Evolutionary conservation across 257 asterid genomes (phyloP).

Genomic region (Coffea eugenioides): DNA sequence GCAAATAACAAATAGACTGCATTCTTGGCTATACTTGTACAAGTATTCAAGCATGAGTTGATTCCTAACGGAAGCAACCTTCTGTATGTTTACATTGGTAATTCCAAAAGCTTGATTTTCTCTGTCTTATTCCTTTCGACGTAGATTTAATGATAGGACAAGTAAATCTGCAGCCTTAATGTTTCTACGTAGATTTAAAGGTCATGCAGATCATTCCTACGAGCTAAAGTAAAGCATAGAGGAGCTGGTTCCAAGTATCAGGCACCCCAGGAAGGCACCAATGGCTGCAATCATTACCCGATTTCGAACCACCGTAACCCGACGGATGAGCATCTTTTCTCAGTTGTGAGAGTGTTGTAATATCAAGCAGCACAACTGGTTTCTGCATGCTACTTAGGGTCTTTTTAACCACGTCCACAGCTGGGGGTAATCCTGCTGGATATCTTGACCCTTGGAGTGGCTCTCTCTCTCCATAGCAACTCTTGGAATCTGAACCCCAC

Average conservation of each 20-base stretch:
- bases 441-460: constrained; percentile 29
- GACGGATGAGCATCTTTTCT: constrained; percentile 69
- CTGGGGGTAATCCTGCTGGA: constrained; percentile 34
- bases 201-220: background rate
- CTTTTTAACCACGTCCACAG: constrained; percentile 22
- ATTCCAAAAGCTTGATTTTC: background rate
- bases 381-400: constrained; percentile 34
- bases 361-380: constrained; percentile 47
- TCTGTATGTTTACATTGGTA: background rate
- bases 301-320: constrained; percentile 19
- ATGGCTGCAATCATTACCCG: constrained; percentile 55
- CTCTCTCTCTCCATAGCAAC: constrained; percentile 28
- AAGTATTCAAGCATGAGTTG: background rate
- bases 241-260: constrained; percentile 64
- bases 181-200: background rate
- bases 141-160: background rate
- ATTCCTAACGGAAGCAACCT: background rate
- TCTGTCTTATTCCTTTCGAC: background rate
- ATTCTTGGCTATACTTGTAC: background rate
- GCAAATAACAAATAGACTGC: background rate
- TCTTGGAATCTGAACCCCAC: constrained; percentile 23
- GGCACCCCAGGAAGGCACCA: constrained; percentile 75
- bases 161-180: background rate
- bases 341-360: constrained; percentile 48
- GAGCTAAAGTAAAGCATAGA: constrained; percentile 39